Base-by-base conservation (phyloP, 192 early-diverging fungal genomes). In the Mortierella antarctica region DNA sequence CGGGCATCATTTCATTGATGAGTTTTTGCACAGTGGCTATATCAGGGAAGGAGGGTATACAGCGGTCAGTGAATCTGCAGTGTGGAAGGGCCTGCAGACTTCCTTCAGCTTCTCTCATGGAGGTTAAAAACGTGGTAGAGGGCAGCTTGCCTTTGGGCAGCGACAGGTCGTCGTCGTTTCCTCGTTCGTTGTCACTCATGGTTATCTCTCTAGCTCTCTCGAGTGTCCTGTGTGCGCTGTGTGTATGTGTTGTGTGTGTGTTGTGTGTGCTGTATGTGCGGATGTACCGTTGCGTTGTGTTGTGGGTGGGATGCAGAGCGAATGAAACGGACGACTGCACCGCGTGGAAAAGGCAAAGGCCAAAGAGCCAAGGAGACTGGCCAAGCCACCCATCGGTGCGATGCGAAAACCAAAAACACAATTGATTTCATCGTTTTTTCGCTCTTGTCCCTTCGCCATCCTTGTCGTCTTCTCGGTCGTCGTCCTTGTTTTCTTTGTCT, bases 1-100 rank as follows among this genome's bases (percentile, higher is more conserved):
- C 76, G 6, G 97, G 97, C 86, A 99, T 88, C 92, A 96, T 93
- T 85, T 99, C 98, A 40, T 94, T 93, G 67, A 99, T 97, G 49
- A 99, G 88, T 80, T 98, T 98, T 68, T 92, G 89, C 21, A 99
- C 95, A 20, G 96, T 98, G 10, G 96, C 96, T 91, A 80, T 64
- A 44, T 50, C 1, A 23, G 18, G 11, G 46, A 47, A 47, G 42
- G 11, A 15, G 45, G n/a, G 20, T 45, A n/a, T 41, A n/a, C 14
- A 47, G 20, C 21, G 45, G 57, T 14, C n/a, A 15, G 21, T 18
- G 31, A 42, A 67, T 31, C 31, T 31, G 31, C 31, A 31, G 31
- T 3, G 3, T 31, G 31, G 31, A 31, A 31, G 31, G 31, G 3
- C 31, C 3, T 31, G 1, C 31, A 31, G 31, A 31, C 31, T 2